Evolutionary conservation across 495 filamentous ascomycete genomes (phyloP).

Genomic region (Hypoxylon lenormandii): DNA sequence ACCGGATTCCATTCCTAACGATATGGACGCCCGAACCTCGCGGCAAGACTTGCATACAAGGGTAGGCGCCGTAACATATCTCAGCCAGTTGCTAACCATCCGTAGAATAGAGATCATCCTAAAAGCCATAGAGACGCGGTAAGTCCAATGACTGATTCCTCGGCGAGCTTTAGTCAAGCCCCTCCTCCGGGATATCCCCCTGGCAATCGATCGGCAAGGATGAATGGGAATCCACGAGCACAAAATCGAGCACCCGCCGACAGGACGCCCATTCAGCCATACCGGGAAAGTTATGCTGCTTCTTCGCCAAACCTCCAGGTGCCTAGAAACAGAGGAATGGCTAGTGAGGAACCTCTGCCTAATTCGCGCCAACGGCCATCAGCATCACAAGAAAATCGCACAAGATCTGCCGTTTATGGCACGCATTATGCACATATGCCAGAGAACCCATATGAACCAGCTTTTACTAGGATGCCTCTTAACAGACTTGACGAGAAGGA

Average conservation of each 20-base stretch:
- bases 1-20: background rate
- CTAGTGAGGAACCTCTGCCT: too few species aligned
- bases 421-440: conserved; percentile 14
- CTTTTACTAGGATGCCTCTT: background rate
- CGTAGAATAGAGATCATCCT: background rate
- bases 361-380: too few species aligned
- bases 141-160: background rate
- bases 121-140: background rate
- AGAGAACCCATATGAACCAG: background rate
- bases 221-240: background rate
- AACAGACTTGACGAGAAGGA: background rate
- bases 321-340: too few species aligned
- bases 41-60: background rate
- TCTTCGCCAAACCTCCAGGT: too few species aligned
- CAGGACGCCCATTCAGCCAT: background rate
- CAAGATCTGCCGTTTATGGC: background rate
- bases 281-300: too few species aligned
- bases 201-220: background rate
- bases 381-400: background rate
- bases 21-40: background rate
- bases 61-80: background rate
- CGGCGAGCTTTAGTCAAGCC: too few species aligned
- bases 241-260: background rate
- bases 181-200: too few species aligned
- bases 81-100: background rate